Evolutionary conservation across 495 filamentous ascomycete species (phyloP).

Genomic region (Cryomyces minteri): DNA sequence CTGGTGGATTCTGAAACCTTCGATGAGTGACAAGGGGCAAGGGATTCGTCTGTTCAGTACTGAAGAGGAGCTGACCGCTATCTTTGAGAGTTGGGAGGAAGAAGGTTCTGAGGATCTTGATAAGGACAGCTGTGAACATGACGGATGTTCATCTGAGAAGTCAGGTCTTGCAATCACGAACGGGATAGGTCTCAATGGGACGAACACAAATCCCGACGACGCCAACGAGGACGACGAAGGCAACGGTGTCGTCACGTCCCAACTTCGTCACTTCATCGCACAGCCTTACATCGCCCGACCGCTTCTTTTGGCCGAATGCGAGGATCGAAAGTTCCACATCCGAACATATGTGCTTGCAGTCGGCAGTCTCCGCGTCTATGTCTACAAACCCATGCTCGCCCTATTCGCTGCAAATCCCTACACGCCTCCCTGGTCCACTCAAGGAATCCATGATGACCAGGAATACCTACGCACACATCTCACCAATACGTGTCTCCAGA

Average conservation of each 20-base stretch:
- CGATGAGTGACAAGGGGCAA: conserved; percentile 92
- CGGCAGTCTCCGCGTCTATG: conserved; percentile 62
- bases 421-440: conserved; percentile 17
- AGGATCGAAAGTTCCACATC: conserved; percentile 84
- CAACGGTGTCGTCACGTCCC: conserved; percentile 54
- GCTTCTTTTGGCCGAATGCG: conserved; percentile 35
- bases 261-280: conserved; percentile 87
- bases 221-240: conserved; percentile 12
- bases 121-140: conserved; percentile 16
- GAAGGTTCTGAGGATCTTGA: conserved; percentile 41
- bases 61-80: conserved; percentile 55
- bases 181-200: background rate
- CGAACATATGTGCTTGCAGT: conserved; percentile 72
- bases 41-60: conserved; percentile 78
- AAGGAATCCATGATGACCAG: background rate
- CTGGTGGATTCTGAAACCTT: conserved; percentile 97
- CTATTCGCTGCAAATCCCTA: conserved; percentile 70
- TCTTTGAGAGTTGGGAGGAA: conserved; percentile 78
- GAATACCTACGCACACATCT: conserved; percentile 46
- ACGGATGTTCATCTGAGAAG: background rate
- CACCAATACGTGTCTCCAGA: conserved; percentile 90
- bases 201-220: background rate
- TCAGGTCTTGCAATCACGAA: too few relatives aligned
- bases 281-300: conserved; percentile 93
- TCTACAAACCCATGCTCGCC: conserved; percentile 79